Conservation (phyloP, 768 basidiomycete genomes). For the Russula earlei region DNA sequence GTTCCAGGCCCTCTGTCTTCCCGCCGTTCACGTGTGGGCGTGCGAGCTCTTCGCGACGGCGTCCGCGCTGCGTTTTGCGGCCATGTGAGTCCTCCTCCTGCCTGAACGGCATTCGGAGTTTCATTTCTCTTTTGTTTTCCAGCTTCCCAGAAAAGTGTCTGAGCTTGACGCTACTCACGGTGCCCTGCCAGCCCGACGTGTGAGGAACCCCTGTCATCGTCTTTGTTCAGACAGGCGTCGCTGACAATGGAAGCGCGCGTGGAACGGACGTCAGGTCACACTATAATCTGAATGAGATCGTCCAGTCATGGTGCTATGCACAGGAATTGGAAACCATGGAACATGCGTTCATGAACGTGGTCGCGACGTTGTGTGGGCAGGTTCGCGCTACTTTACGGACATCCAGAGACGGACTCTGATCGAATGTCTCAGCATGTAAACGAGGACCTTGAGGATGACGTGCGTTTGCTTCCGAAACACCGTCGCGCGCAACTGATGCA, state of each 20-base stretch:
- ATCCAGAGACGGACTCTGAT: not conserved
- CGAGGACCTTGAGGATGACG: conserved; percentile 17
- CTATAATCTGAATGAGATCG: conserved; percentile 18
- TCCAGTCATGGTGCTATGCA: conserved; percentile 23
- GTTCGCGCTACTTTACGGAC: conserved; percentile 2
- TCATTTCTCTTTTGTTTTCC: not conserved
- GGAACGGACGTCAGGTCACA: not conserved
- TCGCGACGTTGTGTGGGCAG: conserved; percentile 18
- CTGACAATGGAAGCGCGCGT: not conserved
- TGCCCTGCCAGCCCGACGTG: conserved; percentile 12
- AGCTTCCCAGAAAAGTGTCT: conserved; percentile 20
- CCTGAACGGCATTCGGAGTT: not conserved
- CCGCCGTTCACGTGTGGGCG: conserved; percentile 24
- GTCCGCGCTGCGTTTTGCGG: conserved; percentile 22
- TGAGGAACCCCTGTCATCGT: not conserved
- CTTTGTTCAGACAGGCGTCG: not conserved
- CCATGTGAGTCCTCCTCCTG: conserved; percentile 18
- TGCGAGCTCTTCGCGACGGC: conserved; percentile 22
- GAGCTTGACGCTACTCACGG: conserved; percentile 16
- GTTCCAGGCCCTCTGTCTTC: conserved; percentile 20
- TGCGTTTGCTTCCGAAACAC: not conserved
- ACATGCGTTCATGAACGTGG: conserved; percentile 21
- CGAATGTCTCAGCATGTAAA: conserved; percentile 10
- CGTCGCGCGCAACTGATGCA: not conserved
- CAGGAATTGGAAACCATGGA: conserved; percentile 21